A percentile compares a stretch with the other conserved stretches of the same genome.
These are phyloP conservation scores for Theobroma grandiflorum DNA, from an alignment of 441 rosid genomes.

Conservation along the genomic window DNA sequence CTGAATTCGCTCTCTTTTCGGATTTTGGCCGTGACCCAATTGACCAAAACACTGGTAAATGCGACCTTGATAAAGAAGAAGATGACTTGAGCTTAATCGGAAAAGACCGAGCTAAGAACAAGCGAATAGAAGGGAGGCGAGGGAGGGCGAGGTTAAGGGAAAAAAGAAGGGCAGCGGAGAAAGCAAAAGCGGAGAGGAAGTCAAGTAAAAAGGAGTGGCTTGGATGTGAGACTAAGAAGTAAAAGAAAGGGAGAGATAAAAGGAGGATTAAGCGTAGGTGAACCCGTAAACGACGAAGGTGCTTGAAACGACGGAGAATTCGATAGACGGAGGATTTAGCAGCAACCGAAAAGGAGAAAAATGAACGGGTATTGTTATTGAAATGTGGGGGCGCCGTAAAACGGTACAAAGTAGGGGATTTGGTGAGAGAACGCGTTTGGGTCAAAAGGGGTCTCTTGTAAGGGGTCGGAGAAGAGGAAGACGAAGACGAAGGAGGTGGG, in stretches of 20 bases:
- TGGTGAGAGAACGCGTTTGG: constrained; percentile 36
- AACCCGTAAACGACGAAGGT: constrained; percentile 61
- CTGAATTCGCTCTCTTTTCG: constrained; percentile 70
- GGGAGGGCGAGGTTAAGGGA: constrained; percentile 82
- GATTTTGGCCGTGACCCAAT: constrained; percentile 79
- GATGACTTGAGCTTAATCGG: constrained; percentile 61
- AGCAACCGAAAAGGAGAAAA: constrained; percentile 50
- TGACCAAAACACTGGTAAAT: constrained; percentile 85
- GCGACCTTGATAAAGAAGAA: constrained; percentile 41
- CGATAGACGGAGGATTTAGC: constrained; percentile 54
- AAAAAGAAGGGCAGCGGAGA: constrained; percentile 74
- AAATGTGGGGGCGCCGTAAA: constrained; percentile 32
- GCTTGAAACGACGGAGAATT: constrained; percentile 52
- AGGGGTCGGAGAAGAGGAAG: constrained; percentile 51
- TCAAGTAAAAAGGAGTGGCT: constrained; percentile 77
- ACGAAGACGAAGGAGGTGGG: constrained; percentile 43
- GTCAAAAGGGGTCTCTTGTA: constrained; percentile 68
- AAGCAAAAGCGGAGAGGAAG: constrained; percentile 79
- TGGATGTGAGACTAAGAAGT: constrained; percentile 78
- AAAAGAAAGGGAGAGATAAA: constrained; percentile 72
- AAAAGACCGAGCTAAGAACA: constrained; percentile 79
- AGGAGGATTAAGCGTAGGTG: constrained; percentile 71
- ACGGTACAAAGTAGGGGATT: constrained; percentile 30
- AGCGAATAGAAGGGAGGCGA: constrained; percentile 80
- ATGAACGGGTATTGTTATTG: constrained; percentile 31